phyloP scores from a whole-genome alignment of 306 rosid species.

The Sophora flavescens region DNA sequence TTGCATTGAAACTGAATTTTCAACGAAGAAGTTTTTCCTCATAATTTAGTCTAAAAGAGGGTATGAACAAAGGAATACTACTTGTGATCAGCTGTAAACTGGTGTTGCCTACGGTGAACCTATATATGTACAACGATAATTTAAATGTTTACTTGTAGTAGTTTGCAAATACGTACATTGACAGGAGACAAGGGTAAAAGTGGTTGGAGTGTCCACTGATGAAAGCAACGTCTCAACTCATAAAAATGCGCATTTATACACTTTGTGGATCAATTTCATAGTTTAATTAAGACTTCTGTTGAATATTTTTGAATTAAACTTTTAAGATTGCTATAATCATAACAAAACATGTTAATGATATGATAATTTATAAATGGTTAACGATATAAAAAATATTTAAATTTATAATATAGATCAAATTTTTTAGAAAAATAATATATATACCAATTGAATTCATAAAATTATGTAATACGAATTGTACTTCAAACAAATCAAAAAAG shows the following conservation, averaged over 20 bases:
- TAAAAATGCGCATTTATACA: background rate
- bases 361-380: too few species aligned
- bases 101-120: background rate
- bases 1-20: constrained; percentile 25
- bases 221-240: constrained; percentile 13
- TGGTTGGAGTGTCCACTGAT: constrained; percentile 11
- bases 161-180: background rate
- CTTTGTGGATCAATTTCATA: constrained; percentile 9
- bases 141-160: too few species aligned
- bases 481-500: too few species aligned
- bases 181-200: background rate
- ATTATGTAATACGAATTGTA: too few species aligned
- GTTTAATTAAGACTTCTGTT: background rate
- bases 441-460: too few species aligned
- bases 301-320: too few species aligned
- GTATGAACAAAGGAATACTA: background rate
- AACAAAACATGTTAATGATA: too few species aligned
- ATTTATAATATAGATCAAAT: too few species aligned
- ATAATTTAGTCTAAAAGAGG: constrained; percentile 23
- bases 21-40: constrained; percentile 10
- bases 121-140: background rate
- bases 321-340: too few species aligned
- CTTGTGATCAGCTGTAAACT: background rate
- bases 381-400: too few species aligned
- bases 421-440: too few species aligned